phyloP scores from a whole-genome alignment of 78 protist species.

The Pigoraptor vietnamica region DNA sequence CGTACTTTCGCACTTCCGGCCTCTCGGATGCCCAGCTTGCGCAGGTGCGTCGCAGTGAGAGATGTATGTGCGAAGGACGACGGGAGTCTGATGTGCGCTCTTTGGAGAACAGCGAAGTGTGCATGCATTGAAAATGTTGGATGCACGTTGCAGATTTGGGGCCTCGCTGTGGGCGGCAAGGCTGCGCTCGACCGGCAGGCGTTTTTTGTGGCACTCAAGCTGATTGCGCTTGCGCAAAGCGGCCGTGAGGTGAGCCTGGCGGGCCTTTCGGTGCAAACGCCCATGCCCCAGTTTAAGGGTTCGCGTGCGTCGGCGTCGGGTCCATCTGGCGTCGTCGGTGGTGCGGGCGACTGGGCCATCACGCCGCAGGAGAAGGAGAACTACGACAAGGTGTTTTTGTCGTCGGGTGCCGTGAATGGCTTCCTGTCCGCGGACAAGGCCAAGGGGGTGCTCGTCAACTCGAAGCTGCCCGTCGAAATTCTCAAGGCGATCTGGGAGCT shows the following conservation, averaged over 20 bases:
- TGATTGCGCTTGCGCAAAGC: not conserved
- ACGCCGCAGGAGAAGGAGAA: not conserved
- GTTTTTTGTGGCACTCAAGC: not conserved
- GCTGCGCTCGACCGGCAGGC: not conserved
- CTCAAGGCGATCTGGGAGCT: slow-evolving; percentile 20
- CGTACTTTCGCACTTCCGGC: not conserved
- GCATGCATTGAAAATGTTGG: not conserved
- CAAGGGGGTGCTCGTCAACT: not conserved
- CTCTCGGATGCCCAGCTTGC: not conserved
- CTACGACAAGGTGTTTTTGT: not conserved
- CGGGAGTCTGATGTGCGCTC: too few species aligned
- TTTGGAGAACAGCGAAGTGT: too few species aligned
- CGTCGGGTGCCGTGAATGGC: not conserved
- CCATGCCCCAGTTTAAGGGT: not conserved
- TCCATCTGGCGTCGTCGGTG: not conserved
- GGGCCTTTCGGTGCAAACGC: not conserved
- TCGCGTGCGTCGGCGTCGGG: not conserved
- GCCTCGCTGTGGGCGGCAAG: not conserved
- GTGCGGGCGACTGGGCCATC: not conserved
- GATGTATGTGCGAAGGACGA: too few species aligned
- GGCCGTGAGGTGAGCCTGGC: not conserved
- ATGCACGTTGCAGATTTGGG: not conserved
- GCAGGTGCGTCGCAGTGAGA: not conserved
- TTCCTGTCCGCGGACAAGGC: not conserved
- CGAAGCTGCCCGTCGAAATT: not conserved